Evolutionary conservation across 768 basidiomycete species (phyloP), one percentile per base, ranked within the genome.

Genomic region (Trichaptum fuscoviolaceum): DNA sequence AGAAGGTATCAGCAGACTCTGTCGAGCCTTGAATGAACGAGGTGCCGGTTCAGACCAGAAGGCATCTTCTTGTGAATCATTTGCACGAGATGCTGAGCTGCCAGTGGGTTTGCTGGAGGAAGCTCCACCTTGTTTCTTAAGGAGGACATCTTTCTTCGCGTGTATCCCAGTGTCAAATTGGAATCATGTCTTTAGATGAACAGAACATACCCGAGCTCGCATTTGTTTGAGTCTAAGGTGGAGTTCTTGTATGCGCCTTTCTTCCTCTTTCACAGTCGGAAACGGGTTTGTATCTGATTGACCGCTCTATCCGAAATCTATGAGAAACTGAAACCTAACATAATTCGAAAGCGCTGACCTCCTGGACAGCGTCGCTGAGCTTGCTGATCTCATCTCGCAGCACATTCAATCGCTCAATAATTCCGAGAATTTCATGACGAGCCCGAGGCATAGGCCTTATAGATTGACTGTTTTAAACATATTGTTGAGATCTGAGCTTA

Each of bases 401-500:
- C 52, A 73, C 74, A 12, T 74, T 75, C 23, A 84, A 70, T 34
- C 79, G 77, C 20, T 80, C 77, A 34, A 83, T 69, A 15, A 84
- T 76, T 12, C 73, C 64, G 27, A 71, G 67, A 10, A 77, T 78
- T 65, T 80, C 79, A 3, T 81, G 76, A n/a, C 76, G 77, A n/a
- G 79, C 81, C 36, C 79, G 80, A 0, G 83, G 81, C 84, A 84
- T 84, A 1, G 76, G 79, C 60, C 82, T 79, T 66, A 84, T 80
- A 9, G 81, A 78, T 62, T 80, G 77, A 66, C 81, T 83, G 63
- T 65, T 57, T 58, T 26, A 65, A 57, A 18, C 34, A 58, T 26
- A 9, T 15, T 20, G 17, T 23, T 18, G 18, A 27, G 12, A 7
- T 9, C 3, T 17, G 36, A 65, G 18, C 17, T 42, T 58, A 18